Evolutionary conservation across 192 early-diverging fungal genomes (phyloP).

Genomic region (Backusella psychrophila): DNA sequence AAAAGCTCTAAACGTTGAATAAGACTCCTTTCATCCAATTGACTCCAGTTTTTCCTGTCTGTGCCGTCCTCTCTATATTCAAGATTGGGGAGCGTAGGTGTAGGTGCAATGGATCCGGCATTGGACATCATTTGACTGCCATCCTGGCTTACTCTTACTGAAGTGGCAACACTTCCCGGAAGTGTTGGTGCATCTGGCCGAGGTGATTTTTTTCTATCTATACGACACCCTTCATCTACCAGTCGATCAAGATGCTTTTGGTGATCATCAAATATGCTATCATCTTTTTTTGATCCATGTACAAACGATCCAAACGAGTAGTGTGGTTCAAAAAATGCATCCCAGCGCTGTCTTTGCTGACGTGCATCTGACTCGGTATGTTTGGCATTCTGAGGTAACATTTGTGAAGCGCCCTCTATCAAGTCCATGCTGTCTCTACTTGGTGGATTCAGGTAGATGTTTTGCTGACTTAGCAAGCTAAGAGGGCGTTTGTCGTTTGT

Average conservation of each 20-base stretch:
- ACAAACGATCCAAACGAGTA: constrained; percentile 13
- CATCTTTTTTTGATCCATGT: background rate
- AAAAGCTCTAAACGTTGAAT: constrained; percentile 1
- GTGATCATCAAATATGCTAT: background rate
- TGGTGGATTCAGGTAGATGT: background rate
- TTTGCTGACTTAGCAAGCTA: constrained; percentile 3
- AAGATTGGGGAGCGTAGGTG: constrained; percentile 14
- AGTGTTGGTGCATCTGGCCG: background rate
- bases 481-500: background rate
- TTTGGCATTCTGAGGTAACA: background rate
- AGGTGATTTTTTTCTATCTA: background rate
- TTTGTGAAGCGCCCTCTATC: background rate
- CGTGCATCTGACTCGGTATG: background rate
- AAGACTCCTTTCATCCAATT: background rate
- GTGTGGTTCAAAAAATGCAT: constrained; percentile 9
- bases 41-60: background rate
- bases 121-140: background rate
- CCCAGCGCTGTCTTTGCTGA: constrained; percentile 5
- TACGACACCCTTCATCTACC: background rate
- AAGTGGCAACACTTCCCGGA: background rate
- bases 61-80: background rate
- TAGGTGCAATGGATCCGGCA: background rate
- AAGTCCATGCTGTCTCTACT: constrained; percentile 13
- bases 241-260: background rate
- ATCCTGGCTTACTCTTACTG: background rate